Percentiles rank a stretch among this genome's conserved stretches.
Conservation (phyloP, 2,329 filamentous ascomycete species). For the Arthroderma uncinatum region DNA sequence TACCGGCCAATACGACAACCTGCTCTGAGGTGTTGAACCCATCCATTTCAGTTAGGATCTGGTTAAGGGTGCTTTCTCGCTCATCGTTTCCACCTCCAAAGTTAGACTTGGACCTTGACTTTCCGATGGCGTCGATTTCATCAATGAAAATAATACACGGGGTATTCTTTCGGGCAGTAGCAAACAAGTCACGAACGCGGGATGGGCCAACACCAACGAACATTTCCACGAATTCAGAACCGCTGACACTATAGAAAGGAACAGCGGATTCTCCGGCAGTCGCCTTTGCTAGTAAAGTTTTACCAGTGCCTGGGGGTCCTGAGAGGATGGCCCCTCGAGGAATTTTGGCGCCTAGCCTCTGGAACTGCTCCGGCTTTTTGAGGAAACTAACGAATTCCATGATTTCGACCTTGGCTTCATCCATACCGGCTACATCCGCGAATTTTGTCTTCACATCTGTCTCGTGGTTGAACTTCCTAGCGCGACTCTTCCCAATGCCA, state of each 20-base stretch:
- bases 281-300: slow-evolving; percentile 91
- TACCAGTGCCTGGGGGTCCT: slow-evolving; percentile 96
- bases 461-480: slow-evolving; percentile 96
- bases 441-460: slow-evolving; percentile 96
- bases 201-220: slow-evolving; percentile 98
- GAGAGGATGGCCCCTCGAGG: slow-evolving; percentile 92
- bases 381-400: slow-evolving; percentile 99
- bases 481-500: slow-evolving; percentile 88
- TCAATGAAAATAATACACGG: slow-evolving; percentile 99
- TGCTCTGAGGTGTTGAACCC: slow-evolving; percentile 96
- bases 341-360: slow-evolving; percentile 93
- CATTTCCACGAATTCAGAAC: slow-evolving; percentile 99
- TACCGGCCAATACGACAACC: slow-evolving; percentile 91
- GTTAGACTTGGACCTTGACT: slow-evolving; percentile 70
- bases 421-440: slow-evolving; percentile 90
- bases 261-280: slow-evolving; percentile 95
- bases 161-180: slow-evolving; percentile 86
- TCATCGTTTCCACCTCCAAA: slow-evolving; percentile 92
- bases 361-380: slow-evolving; percentile 83
- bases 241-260: slow-evolving; percentile 96
- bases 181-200: slow-evolving; percentile 85
- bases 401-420: slow-evolving; percentile 95
- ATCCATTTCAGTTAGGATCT: slow-evolving; percentile 98
- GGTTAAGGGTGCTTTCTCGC: slow-evolving; percentile 90
- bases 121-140: slow-evolving; percentile 96